phyloP scores from a whole-genome alignment of 2,329 filamentous ascomycete genomes.

The Neoarthrinium moseri region DNA sequence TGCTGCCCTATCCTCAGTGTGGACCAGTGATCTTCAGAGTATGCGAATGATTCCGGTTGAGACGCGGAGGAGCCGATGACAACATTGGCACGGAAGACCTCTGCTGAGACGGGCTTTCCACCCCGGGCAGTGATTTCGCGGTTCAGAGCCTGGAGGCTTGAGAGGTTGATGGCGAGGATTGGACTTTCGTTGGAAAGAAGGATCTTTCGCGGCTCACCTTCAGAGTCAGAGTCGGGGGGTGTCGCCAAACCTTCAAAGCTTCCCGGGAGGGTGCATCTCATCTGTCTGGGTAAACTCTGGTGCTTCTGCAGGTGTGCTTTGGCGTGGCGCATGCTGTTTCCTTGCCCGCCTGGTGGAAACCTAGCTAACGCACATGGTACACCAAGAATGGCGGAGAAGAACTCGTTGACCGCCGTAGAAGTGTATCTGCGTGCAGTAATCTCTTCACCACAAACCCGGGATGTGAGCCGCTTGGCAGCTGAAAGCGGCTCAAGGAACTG shows the following conservation, averaged over 20 bases:
- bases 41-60: constrained; percentile 53
- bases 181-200: constrained; percentile 91
- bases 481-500: constrained; percentile 44
- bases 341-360: constrained; percentile 68
- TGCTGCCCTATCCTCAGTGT: constrained; percentile 64
- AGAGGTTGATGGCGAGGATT: constrained; percentile 78
- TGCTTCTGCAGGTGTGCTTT: constrained; percentile 68
- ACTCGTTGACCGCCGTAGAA: constrained; percentile 62
- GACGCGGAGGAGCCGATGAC: constrained; percentile 54
- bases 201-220: constrained; percentile 55
- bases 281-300: constrained; percentile 32
- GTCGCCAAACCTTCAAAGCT: constrained; percentile 54
- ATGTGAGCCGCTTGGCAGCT: constrained; percentile 43
- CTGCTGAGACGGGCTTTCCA: constrained; percentile 64
- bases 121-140: constrained; percentile 62
- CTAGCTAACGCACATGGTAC: constrained; percentile 82
- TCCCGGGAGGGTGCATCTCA: constrained; percentile 40
- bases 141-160: constrained; percentile 79
- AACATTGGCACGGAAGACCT: constrained; percentile 87
- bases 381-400: constrained; percentile 74
- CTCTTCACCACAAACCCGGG: constrained; percentile 80
- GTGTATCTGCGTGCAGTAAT: constrained; percentile 71
- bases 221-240: constrained; percentile 56
- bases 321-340: constrained; percentile 62
- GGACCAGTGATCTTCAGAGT: constrained; percentile 79